Base-by-base conservation (phyloP, 306 rosid species). In the Fragaria ananassa region DNA sequence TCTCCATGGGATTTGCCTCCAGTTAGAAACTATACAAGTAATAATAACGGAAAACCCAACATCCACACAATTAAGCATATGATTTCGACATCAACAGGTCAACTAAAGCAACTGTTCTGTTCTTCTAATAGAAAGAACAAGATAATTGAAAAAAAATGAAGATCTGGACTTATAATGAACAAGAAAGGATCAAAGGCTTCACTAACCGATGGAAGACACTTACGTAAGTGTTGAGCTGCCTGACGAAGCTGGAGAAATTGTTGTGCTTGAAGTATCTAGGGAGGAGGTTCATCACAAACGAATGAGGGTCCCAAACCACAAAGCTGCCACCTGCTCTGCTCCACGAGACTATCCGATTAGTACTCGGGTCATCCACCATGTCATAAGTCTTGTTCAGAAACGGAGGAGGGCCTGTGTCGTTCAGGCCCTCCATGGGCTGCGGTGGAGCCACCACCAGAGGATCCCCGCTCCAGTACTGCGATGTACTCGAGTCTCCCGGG, bases 141-240 rank as follows among this genome's bases (percentile, higher is more conserved):
- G 4, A 49, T 3, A 5, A 14, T 49, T 0, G 25, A 23, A 3
- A 49, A 51, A 51, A 51, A 51, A n/a, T 8, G 37, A 56, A 72
- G 44, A 15, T 25, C 44, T 15, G 31, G 37, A 73, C 45, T 19
- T 41, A 41, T 37, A 72, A 53, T 54, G 75, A 12, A n/a, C 27
- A 12, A 61, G 10, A 29, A 54, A 56, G 39, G 23, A 41, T 41
- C 4, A 35, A 72, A 72, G 19, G n/a, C 31, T 58, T 58, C 15
- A 73, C 68, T 25, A 57, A 73, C 77, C 77, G 11, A 45, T 44
- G 46, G 68, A 42, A 46, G 34, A 46, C 79, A 84, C 96, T 89
- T 85, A 94, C 98, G 56, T 91, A 91, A 80, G 97, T 94, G 83
- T 94, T 91, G 42, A 94, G 87, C 85, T 93, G 98, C 74, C 98